Evolutionary conservation across 2,329 filamentous ascomycete species (phyloP).

Genomic region (Coniella lustricola): DNA sequence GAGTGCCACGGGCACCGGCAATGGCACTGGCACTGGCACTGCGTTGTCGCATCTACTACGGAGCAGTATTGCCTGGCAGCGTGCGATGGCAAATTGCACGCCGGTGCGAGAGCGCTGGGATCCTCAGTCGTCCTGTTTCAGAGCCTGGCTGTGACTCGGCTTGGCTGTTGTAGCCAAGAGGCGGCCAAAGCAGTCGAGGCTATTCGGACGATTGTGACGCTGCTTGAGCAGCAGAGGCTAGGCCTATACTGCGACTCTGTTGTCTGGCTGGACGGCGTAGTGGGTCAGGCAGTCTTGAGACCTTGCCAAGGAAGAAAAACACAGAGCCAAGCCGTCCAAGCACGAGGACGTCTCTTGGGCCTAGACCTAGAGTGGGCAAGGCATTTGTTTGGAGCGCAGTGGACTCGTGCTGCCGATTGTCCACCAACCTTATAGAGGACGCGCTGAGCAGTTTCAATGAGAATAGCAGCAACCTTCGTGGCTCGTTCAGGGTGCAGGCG

Average conservation of each 20-base stretch:
- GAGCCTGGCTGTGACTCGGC: slow-evolving; percentile 5
- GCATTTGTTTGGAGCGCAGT: neutral
- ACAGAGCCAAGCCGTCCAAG: slow-evolving; percentile 2
- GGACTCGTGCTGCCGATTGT: too few relatives aligned
- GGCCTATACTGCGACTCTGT: slow-evolving; percentile 13
- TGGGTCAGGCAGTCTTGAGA: slow-evolving; percentile 30
- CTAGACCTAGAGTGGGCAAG: neutral
- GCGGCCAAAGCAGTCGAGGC: slow-evolving; percentile 24
- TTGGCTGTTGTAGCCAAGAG: slow-evolving; percentile 17
- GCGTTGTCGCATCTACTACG: too few relatives aligned
- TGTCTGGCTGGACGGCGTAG: slow-evolving; percentile 10
- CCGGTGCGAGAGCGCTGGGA: neutral
- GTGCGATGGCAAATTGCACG: neutral
- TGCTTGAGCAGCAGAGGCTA: slow-evolving; percentile 18
- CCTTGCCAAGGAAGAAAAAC: slow-evolving; percentile 26
- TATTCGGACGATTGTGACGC: slow-evolving; percentile 2
- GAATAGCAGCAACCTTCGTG: too few relatives aligned
- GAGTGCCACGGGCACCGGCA: too few relatives aligned
- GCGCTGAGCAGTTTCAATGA: too few relatives aligned
- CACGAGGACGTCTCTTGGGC: neutral
- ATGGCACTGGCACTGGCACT: too few relatives aligned
- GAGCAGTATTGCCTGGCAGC: too few relatives aligned
- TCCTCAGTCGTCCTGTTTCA: slow-evolving; percentile 6
- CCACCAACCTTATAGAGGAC: too few relatives aligned
- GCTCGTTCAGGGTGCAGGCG: neutral